Percentiles rank a stretch among this genome's conserved stretches.
phyloP scores from a whole-genome alignment of 2,329 filamentous ascomycete genomes.

The Fusarium bulbicola region DNA sequence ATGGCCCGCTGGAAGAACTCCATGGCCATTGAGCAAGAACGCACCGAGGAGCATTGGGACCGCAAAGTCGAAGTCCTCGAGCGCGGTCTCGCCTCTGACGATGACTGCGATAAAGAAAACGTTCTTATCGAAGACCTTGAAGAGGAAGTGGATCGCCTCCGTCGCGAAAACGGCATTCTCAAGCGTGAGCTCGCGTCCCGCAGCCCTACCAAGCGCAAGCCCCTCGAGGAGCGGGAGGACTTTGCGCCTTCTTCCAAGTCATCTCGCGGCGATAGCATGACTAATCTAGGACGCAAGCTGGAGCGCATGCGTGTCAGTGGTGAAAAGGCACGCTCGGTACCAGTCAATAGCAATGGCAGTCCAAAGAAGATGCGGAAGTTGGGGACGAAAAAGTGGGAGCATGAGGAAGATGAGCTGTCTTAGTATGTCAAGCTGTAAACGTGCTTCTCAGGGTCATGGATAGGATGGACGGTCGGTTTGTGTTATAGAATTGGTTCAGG shows the following conservation, averaged over 20 bases:
- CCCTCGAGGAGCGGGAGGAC: constrained; percentile 64
- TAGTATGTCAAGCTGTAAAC: constrained; percentile 25
- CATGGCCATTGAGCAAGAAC: constrained; percentile 80
- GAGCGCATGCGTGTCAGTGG: constrained; percentile 60
- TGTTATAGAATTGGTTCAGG: constrained; percentile 25
- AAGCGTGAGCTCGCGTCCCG: constrained; percentile 71
- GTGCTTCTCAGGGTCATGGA: background rate
- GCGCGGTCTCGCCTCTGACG: constrained; percentile 55
- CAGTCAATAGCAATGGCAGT: constrained; percentile 55
- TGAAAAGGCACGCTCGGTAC: constrained; percentile 42
- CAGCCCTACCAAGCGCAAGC: constrained; percentile 69
- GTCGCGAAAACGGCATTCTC: constrained; percentile 70
- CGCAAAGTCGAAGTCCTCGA: constrained; percentile 78
- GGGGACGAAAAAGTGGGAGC: constrained; percentile 59
- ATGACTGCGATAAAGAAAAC: constrained; percentile 70
- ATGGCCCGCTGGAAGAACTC: constrained; percentile 82
- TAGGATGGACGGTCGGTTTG: background rate
- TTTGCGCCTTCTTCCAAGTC: constrained; percentile 40
- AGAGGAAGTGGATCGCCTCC: constrained; percentile 75
- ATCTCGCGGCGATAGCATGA: constrained; percentile 41
- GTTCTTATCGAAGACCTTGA: constrained; percentile 70
- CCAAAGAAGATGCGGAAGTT: constrained; percentile 65
- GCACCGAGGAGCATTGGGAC: constrained; percentile 85
- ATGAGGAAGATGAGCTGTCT: constrained; percentile 50
- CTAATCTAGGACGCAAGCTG: constrained; percentile 57